Evolutionary conservation across 1,284 basidiomycete species (phyloP), one percentile per base, ranked within the genome.

Genomic region (Irpex sp.): DNA sequence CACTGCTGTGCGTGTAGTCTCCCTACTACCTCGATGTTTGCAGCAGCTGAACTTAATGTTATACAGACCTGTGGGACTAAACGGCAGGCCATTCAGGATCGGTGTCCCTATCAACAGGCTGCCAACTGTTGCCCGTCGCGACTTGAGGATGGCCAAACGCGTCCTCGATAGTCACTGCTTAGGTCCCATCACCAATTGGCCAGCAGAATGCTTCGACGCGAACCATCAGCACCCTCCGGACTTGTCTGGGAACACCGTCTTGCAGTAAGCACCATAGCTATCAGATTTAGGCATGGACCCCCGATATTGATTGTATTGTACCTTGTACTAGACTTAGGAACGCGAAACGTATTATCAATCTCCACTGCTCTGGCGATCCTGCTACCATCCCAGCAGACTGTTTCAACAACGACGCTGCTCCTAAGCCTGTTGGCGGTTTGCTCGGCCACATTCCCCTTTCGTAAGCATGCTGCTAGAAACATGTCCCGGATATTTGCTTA

Each of bases 311-410:
- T 27, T 27, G n/a, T 5, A 15, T 22, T 60, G 20, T 60, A 6
- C 5, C 27, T 60, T 6, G 38, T 3, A 42, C 24, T 4, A 60
- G 59, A 22, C 20, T 27, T 18, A 60, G 59, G 22, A 60, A 60
- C 59, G 59, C 59, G 22, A 60, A 60, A 3, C 59, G 59, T 20
- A 38, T n/a, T 1, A 32, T 49, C 7, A 44, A 32, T 5, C 18
- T 20, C 11, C 42, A 24, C 44, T 56, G 44, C 63, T 38, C 24
- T 20, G 22, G 56, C 20, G 22, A 45, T 22, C 54, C 45, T 20
- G 27, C 20, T 22, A 32, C 42, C 38, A 59, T 42, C 56, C 58
- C 42, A 18, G 32, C 56, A 42, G 18, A 70, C 56, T 66, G 69
- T 27, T 38, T 54, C 49, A 59, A 44, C 18, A 56, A 65, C 15